phyloP scores from a whole-genome alignment of 1,139 yeast species.

The Blastobotrys raffinosifermentans region DNA sequence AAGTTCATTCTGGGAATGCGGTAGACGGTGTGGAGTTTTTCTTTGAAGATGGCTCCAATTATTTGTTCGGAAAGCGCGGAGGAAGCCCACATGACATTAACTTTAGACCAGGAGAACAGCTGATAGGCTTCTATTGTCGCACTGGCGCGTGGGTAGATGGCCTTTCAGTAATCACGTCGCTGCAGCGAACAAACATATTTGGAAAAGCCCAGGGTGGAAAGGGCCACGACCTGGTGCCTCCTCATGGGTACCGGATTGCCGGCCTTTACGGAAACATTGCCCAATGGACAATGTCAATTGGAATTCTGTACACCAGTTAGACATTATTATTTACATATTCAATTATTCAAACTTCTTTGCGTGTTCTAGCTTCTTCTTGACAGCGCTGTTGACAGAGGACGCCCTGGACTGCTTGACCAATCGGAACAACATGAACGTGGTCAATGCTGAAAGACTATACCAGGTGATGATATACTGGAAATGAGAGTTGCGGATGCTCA shows the following conservation, averaged over 20 bases:
- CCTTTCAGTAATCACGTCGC: conserved; percentile 55
- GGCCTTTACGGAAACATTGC: conserved; percentile 68
- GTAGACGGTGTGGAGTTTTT: conserved; percentile 64
- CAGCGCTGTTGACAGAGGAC: conserved; percentile 11
- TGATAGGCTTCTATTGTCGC: conserved; percentile 58
- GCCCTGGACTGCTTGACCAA: conserved; percentile 37
- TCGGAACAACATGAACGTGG: conserved; percentile 56
- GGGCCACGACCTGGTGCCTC: conserved; percentile 51
- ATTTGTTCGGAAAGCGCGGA: conserved; percentile 59
- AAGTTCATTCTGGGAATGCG: conserved; percentile 67
- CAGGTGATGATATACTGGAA: conserved; percentile 89
- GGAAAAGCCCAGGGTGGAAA: conserved; percentile 76
- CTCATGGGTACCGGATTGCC: conserved; percentile 49
- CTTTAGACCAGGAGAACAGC: conserved; percentile 50
- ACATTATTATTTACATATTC: conserved; percentile 21
- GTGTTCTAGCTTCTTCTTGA: conserved; percentile 10
- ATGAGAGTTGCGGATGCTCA: conserved; percentile 82
- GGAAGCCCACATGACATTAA: conserved; percentile 51
- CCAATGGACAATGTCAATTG: conserved; percentile 68
- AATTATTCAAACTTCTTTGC: conserved; percentile 10
- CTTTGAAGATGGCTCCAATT: conserved; percentile 24
- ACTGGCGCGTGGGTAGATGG: conserved; percentile 91
- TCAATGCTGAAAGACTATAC: conserved; percentile 78
- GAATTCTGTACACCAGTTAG: conserved; percentile 49
- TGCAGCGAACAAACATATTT: conserved; percentile 35